Evolutionary conservation across 306 rosid genomes (phyloP), one percentile per base, ranked within the genome.

Genomic region (Aeschynomene evenia): DNA sequence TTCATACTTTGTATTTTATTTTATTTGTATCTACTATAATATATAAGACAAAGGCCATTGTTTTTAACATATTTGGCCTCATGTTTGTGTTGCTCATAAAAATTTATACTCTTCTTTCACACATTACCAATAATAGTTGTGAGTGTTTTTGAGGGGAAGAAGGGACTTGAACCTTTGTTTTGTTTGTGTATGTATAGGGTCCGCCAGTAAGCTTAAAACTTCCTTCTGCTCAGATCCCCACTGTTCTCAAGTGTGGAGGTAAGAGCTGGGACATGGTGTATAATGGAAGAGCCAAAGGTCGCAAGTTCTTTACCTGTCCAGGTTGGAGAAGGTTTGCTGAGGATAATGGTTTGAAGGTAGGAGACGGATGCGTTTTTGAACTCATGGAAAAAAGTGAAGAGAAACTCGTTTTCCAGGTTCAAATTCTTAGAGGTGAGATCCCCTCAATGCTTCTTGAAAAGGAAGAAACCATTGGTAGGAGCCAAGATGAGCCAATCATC

Each of bases 361-460:
- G 90, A 58, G 96, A 85, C 39, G 90, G 83, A 1, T 87, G 85
- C n/a, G 61, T 89, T 9, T 89, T 89, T 59, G 89, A 89, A 63
- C 83, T 87, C 36, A 36, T 22, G 5, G 79, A 87, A 39, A 5
- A 16, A 51, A 75, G 70, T 42, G 18, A 46, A 34, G 56, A 39
- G 39, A 50, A 45, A 67, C 52, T 89, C 21, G 20, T 67, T 31
- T 77, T 85, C 2, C 48, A 83, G 55, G 87, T 85, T 75, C 96
- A 85, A 65, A 85, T 89, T 71, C 92, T 89, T 65, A 77, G 86
- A 81, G 90, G 96, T 7, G 88, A 86, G 76, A 54, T 86, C 76
- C 96, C 91, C 7, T 16, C 48, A 9, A 61, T 74, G 22, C 19
- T 81, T 53, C 75, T 31, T 18, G 63, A 28, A 11, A 80, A 18